These are phyloP conservation scores for Dactylorhiza incarnata DNA, from an alignment of 106 monocot genomes.

Conservation along the genomic window DNA sequence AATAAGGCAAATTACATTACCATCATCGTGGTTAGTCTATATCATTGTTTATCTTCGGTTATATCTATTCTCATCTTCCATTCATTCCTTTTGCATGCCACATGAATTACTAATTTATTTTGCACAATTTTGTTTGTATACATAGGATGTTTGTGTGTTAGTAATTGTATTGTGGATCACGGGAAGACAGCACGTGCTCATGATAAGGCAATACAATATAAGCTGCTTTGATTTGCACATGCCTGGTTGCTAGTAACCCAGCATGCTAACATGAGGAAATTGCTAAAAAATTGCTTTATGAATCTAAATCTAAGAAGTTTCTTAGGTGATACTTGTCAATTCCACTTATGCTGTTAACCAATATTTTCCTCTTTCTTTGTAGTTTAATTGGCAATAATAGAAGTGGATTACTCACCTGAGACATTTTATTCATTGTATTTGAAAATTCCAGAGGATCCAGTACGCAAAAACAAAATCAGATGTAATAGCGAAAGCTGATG, in stretches of 20 bases:
- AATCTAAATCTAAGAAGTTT: background rate
- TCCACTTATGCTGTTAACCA: background rate
- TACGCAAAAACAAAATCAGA: slow-evolving; percentile 99
- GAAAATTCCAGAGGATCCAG: slow-evolving; percentile 69
- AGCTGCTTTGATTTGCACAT: background rate
- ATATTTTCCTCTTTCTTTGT: background rate
- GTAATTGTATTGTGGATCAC: background rate
- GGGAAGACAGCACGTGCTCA: background rate
- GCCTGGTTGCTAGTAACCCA: background rate
- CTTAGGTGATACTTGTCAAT: background rate
- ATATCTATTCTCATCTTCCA: background rate
- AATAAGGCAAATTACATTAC: too few species aligned
- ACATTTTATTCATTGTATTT: background rate
- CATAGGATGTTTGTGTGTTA: background rate
- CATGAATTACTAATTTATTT: too few species aligned
- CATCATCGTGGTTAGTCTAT: background rate
- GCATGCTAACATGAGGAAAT: background rate
- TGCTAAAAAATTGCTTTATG: background rate
- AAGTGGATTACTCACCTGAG: background rate
- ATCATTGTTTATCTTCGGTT: background rate
- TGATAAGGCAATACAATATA: background rate
- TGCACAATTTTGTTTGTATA: background rate
- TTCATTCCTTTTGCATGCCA: background rate
- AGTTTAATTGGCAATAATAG: background rate
- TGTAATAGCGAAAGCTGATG: slow-evolving; percentile 91